Conservation (phyloP, 2,329 filamentous ascomycete genomes). For the Laburnicola sp. region DNA sequence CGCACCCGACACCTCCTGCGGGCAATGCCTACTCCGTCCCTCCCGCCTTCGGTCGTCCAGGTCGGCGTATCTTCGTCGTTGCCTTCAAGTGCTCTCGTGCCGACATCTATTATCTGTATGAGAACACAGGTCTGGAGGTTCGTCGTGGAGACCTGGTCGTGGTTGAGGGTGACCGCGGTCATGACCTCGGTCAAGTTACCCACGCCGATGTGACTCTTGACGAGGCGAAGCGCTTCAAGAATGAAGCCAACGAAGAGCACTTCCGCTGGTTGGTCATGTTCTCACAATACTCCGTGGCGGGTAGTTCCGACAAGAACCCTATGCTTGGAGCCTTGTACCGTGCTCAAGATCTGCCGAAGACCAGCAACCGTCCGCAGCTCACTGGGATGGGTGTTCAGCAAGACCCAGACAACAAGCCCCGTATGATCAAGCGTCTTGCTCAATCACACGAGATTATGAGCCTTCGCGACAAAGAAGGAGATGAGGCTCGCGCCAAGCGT, state of each 20-base stretch:
- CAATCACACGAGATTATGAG: slow-evolving; percentile 87
- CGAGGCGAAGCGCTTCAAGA: slow-evolving; percentile 83
- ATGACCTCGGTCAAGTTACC: slow-evolving; percentile 90
- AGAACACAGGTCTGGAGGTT: slow-evolving; percentile 88
- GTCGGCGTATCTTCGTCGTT: slow-evolving; percentile 72
- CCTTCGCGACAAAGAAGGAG: slow-evolving; percentile 92
- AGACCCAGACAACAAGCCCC: slow-evolving; percentile 80
- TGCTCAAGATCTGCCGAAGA: slow-evolving; percentile 37
- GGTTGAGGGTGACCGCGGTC: slow-evolving; percentile 94
- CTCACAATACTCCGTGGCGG: slow-evolving; percentile 61
- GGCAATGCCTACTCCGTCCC: slow-evolving; percentile 43
- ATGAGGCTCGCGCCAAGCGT: slow-evolving; percentile 95
- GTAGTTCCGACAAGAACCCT: slow-evolving; percentile 50
- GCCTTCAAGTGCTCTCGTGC: slow-evolving; percentile 95
- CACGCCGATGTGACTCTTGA: slow-evolving; percentile 86
- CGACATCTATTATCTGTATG: slow-evolving; percentile 96
- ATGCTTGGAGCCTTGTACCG: slow-evolving; percentile 51
- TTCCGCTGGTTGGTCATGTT: slow-evolving; percentile 99
- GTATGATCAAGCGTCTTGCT: slow-evolving; percentile 93
- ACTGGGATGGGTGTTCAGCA: slow-evolving; percentile 52
- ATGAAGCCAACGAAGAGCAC: slow-evolving; percentile 90
- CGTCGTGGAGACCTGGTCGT: slow-evolving; percentile 94
- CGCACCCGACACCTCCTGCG: slow-evolving; percentile 25
- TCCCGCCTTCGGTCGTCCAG: slow-evolving; percentile 32
- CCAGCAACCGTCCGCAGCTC: slow-evolving; percentile 52